Evolutionary conservation across 768 basidiomycete species (phyloP), one percentile per base, ranked within the genome.

Genomic region (Jaapia argillacea): DNA sequence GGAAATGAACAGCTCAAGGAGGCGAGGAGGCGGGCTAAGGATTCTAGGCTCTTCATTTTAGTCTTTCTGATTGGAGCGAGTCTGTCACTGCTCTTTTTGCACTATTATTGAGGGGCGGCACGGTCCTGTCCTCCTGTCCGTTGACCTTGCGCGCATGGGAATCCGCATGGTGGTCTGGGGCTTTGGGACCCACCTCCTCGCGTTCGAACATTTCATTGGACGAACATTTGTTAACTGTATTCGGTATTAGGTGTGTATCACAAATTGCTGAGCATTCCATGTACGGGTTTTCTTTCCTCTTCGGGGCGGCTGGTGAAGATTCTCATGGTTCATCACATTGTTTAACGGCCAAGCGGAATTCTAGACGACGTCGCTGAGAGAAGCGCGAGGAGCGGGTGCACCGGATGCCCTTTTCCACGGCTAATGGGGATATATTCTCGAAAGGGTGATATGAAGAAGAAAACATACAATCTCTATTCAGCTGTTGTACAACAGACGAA

Each of bases 21-120:
- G 66, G 94, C 96, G 13, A 79, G 79, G 59, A 73, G 88, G 59
- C 71, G 92, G 44, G 85, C 84, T 24, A 80, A 85, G 53, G 93
- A 96, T 53, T 77, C 87, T 31, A 71, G 96, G 60, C 66, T 92
- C 51, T 98, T 89, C 65, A 76, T 99, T 50, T 66, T 99, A 31
- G 66, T 96, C 18, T 97, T 99, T 64, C 73, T 99, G 44, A 68
- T 98, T 31, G 90, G 93, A 14, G 91, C 94, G 5, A 90, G 85
- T 60, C 61, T 96, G 51, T 90, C 89, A 39, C 60, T 99, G 50
- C 68, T 99, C 36, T 99, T 97, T 73, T 63, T 98, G 52, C 92
- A 98, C 61, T 82, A 84, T 63, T 97, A 96, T 64, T 88, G 28
- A 33, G 16, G 28, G 28, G 28, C n/a, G n/a, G n/a, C n/a, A n/a